These are phyloP conservation scores for Colletotrichum melonis DNA, from an alignment of 2,329 filamentous ascomycete genomes.

Conservation along the genomic window DNA sequence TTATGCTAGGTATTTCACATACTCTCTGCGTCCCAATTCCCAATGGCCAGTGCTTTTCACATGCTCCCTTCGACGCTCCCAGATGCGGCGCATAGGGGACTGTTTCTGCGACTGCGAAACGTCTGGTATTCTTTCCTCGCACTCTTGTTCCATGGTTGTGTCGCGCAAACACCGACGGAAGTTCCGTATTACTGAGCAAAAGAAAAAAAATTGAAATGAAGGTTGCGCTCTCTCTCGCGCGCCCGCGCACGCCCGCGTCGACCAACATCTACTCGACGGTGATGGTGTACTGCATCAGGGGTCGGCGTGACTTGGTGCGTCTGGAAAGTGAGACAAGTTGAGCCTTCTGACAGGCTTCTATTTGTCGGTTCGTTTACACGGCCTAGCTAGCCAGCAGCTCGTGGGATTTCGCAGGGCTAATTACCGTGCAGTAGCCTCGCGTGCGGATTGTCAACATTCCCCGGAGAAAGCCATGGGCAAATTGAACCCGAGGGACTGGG, in stretches of 20 bases:
- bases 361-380: not conserved
- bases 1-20: not conserved
- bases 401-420: not conserved
- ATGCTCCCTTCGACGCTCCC: constrained; percentile 3
- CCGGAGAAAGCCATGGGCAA: not conserved
- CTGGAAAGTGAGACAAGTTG: constrained; percentile 14
- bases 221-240: not conserved
- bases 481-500: not conserved
- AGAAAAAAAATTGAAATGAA: not conserved
- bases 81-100: not conserved
- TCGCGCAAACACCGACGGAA: not conserved
- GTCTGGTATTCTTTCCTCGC: not conserved
- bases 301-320: constrained; percentile 13
- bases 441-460: not conserved
- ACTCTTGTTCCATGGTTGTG: not conserved
- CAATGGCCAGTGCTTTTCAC: constrained; percentile 25
- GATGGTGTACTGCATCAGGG: not conserved
- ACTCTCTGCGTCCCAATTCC: not conserved
- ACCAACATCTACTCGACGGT: not conserved
- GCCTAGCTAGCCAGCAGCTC: not conserved
- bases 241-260: not conserved
- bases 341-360: not conserved
- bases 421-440: not conserved
- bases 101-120: constrained; percentile 15
- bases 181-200: not conserved